phyloP scores from a whole-genome alignment of 345 rosid species.

The Eucalyptus erythrocorys region DNA sequence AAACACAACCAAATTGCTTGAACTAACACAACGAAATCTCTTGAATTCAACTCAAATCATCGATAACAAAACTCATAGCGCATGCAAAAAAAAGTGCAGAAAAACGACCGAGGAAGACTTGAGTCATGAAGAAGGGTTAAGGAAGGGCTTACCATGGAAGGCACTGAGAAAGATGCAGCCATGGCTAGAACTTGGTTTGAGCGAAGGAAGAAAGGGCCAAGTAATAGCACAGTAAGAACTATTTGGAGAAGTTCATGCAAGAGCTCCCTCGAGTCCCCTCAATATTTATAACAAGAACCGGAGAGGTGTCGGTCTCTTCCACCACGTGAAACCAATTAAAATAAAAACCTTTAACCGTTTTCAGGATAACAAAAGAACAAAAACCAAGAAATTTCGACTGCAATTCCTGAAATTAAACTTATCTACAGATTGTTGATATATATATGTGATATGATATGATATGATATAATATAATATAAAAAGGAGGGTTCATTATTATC shows the following conservation, averaged over 20 bases:
- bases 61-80: not conserved
- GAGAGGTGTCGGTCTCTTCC: not conserved
- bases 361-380: not conserved
- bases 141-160: constrained; percentile 59
- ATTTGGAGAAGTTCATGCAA: constrained; percentile 22
- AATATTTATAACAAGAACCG: constrained; percentile 20
- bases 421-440: not conserved
- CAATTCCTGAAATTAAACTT: not conserved
- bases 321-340: not conserved
- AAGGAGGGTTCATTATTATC: not conserved
- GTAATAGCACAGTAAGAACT: not conserved
- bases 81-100: not conserved
- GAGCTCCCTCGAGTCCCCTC: not conserved
- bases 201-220: not conserved
- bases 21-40: not conserved
- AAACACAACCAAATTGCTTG: not conserved
- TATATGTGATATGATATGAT: too few species aligned
- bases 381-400: constrained; percentile 3
- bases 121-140: not conserved
- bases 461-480: not conserved
- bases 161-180: constrained; percentile 89
- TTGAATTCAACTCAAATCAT: not conserved
- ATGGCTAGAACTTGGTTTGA: constrained; percentile 34
- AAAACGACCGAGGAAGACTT: not conserved
- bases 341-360: not conserved